A percentile compares a stretch with the other conserved stretches of the same genome.
Conservation (phyloP, 139 green algal genomes). For the Chlorella sp. region DNA sequence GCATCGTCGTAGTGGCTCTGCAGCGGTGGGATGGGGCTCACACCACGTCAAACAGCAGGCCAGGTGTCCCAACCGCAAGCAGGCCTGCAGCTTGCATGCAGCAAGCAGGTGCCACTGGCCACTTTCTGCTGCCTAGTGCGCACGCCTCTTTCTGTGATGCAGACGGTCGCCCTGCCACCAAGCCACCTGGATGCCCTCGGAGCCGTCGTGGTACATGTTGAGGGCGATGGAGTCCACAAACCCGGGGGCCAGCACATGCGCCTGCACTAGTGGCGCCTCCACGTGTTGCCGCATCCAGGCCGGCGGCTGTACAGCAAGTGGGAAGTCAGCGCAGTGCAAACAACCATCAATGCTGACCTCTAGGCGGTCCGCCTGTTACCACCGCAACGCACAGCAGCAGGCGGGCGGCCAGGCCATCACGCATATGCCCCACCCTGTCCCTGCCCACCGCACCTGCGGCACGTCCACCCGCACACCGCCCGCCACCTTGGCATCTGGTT, state of each 20-base stretch:
- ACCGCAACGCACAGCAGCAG: too few relatives aligned
- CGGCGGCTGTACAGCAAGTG: not conserved
- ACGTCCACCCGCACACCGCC: conserved; percentile 73
- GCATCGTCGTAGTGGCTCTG: conserved; percentile 81
- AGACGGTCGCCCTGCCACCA: too few relatives aligned
- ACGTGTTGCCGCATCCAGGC: conserved; percentile 49
- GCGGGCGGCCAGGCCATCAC: not conserved
- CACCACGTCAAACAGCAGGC: too few relatives aligned
- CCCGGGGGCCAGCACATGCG: conserved; percentile 46
- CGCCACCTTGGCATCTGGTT: conserved; percentile 47
- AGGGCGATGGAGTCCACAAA: conserved; percentile 71
- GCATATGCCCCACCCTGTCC: not conserved
- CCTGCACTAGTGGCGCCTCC: conserved; percentile 61
- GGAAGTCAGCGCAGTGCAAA: too few relatives aligned
- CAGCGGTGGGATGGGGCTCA: not conserved
- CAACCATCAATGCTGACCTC: too few relatives aligned
- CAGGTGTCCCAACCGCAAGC: too few relatives aligned
- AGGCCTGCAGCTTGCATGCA: too few relatives aligned
- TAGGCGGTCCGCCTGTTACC: too few relatives aligned
- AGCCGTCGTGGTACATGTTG: conserved; percentile 85
- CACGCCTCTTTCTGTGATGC: too few relatives aligned
- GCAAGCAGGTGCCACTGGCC: too few relatives aligned
- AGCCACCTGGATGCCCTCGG: conserved; percentile 71
- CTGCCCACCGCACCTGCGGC: conserved; percentile 33
- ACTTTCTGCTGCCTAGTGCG: too few relatives aligned